phyloP scores from a whole-genome alignment of 345 rosid genomes.

The Aethionema arabicum region DNA sequence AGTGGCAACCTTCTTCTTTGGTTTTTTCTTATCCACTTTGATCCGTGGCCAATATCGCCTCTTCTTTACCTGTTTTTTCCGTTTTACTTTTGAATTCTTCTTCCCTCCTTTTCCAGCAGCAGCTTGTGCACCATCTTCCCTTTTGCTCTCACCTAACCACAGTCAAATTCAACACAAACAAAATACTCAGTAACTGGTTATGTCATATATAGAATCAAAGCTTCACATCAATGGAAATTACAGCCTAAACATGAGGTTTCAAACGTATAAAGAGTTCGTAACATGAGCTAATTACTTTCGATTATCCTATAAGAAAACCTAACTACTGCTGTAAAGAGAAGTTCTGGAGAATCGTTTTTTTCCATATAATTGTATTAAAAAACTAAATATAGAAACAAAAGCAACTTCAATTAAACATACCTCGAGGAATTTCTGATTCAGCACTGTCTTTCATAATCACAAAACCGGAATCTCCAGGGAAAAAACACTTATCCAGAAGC shows the following conservation, averaged over 20 bases:
- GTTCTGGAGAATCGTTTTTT: no score
- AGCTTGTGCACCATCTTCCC: neutral
- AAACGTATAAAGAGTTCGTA: no score
- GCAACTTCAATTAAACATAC: slow-evolving; percentile 7
- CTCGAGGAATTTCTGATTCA: slow-evolving; percentile 8
- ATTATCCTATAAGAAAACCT: no score
- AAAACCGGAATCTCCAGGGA: neutral
- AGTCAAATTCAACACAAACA: neutral
- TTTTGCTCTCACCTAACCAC: neutral
- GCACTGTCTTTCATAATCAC: neutral
- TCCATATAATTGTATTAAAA: neutral
- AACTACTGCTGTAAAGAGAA: no score
- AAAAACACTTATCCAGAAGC: neutral
- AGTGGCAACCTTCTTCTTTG: slow-evolving; percentile 14
- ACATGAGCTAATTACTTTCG: no score
- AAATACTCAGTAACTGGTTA: neutral
- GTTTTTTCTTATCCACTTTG: slow-evolving; percentile 21
- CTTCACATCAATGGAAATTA: no score
- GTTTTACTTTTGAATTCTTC: neutral
- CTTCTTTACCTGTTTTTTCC: neutral
- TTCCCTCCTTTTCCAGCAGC: neutral
- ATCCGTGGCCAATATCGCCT: slow-evolving; percentile 25
- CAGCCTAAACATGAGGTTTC: no score
- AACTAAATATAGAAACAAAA: neutral
- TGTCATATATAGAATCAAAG: neutral